phyloP scores from a whole-genome alignment of 2,329 filamentous ascomycete species.

The Aspergillus pseudoviridinutans region DNA sequence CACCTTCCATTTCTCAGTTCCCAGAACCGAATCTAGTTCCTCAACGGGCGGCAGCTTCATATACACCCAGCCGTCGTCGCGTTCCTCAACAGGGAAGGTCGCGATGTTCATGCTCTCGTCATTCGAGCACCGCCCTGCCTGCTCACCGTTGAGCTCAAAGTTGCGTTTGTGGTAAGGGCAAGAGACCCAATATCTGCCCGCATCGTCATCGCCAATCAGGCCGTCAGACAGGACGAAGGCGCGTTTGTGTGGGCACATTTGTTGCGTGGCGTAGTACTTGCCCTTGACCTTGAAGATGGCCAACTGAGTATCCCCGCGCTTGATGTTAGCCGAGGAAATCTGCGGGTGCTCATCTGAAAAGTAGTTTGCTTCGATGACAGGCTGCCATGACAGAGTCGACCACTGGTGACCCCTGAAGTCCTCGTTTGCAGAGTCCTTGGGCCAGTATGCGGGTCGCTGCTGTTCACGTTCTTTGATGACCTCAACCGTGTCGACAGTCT shows the following conservation, averaged over 20 bases:
- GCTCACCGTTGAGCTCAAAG: slow-evolving; percentile 66
- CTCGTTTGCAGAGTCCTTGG: slow-evolving; percentile 60
- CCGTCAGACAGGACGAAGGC: slow-evolving; percentile 87
- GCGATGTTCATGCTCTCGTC: slow-evolving; percentile 75
- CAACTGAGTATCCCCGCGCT: slow-evolving; percentile 83
- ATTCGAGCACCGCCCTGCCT: slow-evolving; percentile 68
- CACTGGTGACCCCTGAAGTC: slow-evolving; percentile 70
- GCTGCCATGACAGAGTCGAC: slow-evolving; percentile 70
- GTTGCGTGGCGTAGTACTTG: slow-evolving; percentile 78
- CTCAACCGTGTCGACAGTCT: slow-evolving; percentile 67
- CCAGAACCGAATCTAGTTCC: slow-evolving; percentile 74
- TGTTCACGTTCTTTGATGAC: slow-evolving; percentile 69
- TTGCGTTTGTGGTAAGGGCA: slow-evolving; percentile 90
- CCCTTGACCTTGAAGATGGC: slow-evolving; percentile 81
- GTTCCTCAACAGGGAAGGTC: slow-evolving; percentile 72
- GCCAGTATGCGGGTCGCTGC: slow-evolving; percentile 71
- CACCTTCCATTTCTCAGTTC: slow-evolving; percentile 75
- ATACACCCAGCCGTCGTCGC: slow-evolving; percentile 73
- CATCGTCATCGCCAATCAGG: slow-evolving; percentile 61
- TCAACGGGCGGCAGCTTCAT: slow-evolving; percentile 73
- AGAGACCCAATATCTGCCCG: slow-evolving; percentile 72
- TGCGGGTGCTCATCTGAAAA: slow-evolving; percentile 69
- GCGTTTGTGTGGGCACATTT: slow-evolving; percentile 93
- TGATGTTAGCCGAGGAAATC: slow-evolving; percentile 67
- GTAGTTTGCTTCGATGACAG: slow-evolving; percentile 65